Base-by-base conservation (phyloP, 805 yeast genomes). In the Metschnikowia vanudenii region DNA sequence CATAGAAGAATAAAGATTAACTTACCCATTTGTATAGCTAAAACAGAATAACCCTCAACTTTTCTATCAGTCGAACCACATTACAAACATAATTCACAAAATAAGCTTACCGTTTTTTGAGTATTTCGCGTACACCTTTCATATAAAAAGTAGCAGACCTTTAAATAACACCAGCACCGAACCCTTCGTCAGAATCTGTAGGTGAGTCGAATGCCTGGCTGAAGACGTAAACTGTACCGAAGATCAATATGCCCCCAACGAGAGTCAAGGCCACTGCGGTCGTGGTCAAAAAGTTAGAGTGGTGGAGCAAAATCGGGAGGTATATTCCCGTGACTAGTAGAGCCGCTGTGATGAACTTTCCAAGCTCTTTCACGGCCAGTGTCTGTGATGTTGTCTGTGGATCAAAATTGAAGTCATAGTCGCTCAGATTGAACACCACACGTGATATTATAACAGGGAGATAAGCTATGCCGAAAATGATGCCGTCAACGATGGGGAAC, bases 221-320 rank as follows among this genome's bases (percentile, higher is more conserved):
- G 62, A 92, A 92, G 7, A 88, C 80, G 41, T 88, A 85, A 28
- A 92, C 89, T 6, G 97, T 85, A 5, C 83, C 78, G 66, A 86
- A 91, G 38, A 92, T 88, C 50, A 91, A 75, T 16, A 76, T 52
- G n/a, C 98, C 98, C 13, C 98, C 99, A 11, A 74, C 46, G 28
- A 88, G 77, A 39, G 96, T 85, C 82, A 92, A 82, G 16, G 79
- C 55, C 66, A 82, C 79, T 17, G 97, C 96, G 5, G 81, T 69
- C 14, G 74, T 63, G n/a, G 83, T 79, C 50, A 92, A 80, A 37
- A 89, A 71, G 50, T 78, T 79, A 40, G 87, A 81, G 65, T 92
- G 97, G 52, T 83, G 82, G 37, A 89, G 78, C 28, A 89, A 76
- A 2, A 86, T 58, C 1, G 98, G 97, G 47, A 91, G 69, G 39